Percentiles rank a stretch among this genome's conserved stretches.
Evolutionary conservation across 441 rosid genomes (phyloP).

Genomic region (Cnidoscolus chayamansa): DNA sequence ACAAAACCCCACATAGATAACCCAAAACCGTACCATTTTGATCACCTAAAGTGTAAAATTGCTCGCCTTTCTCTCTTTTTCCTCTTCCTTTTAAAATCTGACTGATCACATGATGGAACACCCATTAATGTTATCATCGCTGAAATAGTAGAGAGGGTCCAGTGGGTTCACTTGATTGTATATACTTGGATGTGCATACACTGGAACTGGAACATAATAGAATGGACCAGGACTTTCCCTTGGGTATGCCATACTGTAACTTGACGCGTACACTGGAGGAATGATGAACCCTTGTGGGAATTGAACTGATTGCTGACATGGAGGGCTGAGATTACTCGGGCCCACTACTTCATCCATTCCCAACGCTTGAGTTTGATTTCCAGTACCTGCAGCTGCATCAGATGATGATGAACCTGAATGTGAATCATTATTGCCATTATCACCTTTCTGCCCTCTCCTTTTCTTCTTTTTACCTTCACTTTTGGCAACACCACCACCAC

Average conservation of each 20-base stretch:
- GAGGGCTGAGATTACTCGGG: constrained; percentile 20
- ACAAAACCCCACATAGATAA: background rate
- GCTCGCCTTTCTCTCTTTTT: too few relatives aligned
- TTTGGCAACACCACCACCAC: background rate
- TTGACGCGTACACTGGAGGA: constrained; percentile 20
- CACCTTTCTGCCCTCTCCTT: constrained; percentile 12
- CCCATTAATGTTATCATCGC: constrained; percentile 33
- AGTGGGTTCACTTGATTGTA: background rate
- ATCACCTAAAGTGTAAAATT: background rate
- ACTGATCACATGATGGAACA: constrained; percentile 30
- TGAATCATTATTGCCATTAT: background rate
- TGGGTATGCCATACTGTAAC: constrained; percentile 12
- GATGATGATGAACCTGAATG: constrained; percentile 7
- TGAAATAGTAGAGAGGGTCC: constrained; percentile 29
- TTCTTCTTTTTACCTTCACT: constrained; percentile 21
- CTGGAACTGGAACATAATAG: constrained; percentile 4
- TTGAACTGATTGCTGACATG: constrained; percentile 17
- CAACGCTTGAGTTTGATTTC: background rate
- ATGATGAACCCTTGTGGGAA: constrained; percentile 17
- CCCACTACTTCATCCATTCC: constrained; percentile 17
- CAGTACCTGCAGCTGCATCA: constrained; percentile 14
- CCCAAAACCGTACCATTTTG: background rate
- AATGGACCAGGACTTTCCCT: constrained; percentile 18
- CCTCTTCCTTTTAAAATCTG: too few relatives aligned
- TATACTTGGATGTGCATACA: background rate